phyloP scores from a whole-genome alignment of 306 rosid species.

The Lathyrus oleraceus region DNA sequence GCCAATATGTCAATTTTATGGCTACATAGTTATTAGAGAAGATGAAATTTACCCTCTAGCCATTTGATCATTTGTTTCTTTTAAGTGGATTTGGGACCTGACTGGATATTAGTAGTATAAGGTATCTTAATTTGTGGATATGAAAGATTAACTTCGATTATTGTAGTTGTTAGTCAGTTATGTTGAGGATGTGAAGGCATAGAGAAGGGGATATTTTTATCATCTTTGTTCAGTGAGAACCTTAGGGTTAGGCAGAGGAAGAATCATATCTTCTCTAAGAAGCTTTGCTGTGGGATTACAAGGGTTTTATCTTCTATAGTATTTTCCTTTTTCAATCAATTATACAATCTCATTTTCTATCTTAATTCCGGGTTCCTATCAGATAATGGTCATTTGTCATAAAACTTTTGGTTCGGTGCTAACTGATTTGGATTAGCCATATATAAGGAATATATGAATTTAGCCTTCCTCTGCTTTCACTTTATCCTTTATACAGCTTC shows the following conservation, averaged over 20 bases:
- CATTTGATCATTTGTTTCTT: background rate
- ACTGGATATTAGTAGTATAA: background rate
- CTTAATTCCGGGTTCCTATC: too few relatives aligned
- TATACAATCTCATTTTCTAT: too few relatives aligned
- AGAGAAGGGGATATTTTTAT: too few relatives aligned
- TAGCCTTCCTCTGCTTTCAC: slow-evolving; percentile 16
- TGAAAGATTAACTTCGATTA: too few relatives aligned
- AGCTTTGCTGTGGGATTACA: too few relatives aligned
- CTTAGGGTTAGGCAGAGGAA: too few relatives aligned
- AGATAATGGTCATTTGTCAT: slow-evolving; percentile 22
- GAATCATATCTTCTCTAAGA: too few relatives aligned
- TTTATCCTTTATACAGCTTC: slow-evolving; percentile 6
- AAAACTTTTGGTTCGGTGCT: background rate
- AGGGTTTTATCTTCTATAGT: too few relatives aligned
- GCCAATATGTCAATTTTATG: background rate
- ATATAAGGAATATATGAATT: slow-evolving; percentile 9
- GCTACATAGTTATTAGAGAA: background rate
- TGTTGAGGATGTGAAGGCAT: background rate
- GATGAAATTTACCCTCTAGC: background rate
- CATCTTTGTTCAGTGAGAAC: too few relatives aligned
- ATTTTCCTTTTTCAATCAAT: too few relatives aligned
- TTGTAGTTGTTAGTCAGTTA: background rate
- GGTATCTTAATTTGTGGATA: too few relatives aligned
- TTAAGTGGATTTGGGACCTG: background rate
- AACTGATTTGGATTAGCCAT: slow-evolving; percentile 10